These are phyloP conservation scores for Picea sitchensis DNA, from an alignment of 75 land plant genomes.

Conservation along the genomic window DNA sequence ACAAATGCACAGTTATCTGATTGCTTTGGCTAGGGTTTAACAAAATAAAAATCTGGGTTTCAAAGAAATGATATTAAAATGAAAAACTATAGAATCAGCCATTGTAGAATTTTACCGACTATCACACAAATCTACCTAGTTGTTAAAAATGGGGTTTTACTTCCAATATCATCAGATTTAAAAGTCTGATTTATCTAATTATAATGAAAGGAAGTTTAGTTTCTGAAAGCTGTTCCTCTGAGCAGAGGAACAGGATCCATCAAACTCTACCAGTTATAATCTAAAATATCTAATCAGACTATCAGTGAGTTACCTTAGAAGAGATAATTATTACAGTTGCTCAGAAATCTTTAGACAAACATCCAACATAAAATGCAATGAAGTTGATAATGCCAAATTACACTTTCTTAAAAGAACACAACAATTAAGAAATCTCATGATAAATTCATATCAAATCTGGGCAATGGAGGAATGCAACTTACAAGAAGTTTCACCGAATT, in stretches of 20 bases:
- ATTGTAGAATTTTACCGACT: too few species aligned
- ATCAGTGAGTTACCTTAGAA: background rate
- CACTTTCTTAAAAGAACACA: background rate
- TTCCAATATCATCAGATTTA: too few species aligned
- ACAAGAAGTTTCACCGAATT: slow-evolving; percentile 49
- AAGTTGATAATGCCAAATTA: background rate
- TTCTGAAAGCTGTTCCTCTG: too few species aligned
- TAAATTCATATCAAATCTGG: background rate
- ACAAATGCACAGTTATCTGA: background rate
- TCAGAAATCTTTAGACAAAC: background rate
- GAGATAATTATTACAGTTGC: background rate
- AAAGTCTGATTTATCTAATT: too few species aligned
- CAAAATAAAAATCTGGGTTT: background rate
- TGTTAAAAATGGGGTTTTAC: too few species aligned
- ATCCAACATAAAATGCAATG: background rate
- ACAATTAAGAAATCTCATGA: background rate
- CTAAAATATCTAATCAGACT: background rate
- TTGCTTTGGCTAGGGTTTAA: background rate
- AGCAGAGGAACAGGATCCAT: background rate
- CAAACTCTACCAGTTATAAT: background rate
- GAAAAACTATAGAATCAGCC: background rate
- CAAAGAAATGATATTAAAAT: background rate
- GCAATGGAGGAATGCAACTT: slow-evolving; percentile 13
- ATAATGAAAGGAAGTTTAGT: too few species aligned
- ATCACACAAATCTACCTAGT: too few species aligned